These are phyloP conservation scores for Aspergillus eucalypticola DNA, from an alignment of 2,329 filamentous ascomycete species.

Conservation along the genomic window DNA sequence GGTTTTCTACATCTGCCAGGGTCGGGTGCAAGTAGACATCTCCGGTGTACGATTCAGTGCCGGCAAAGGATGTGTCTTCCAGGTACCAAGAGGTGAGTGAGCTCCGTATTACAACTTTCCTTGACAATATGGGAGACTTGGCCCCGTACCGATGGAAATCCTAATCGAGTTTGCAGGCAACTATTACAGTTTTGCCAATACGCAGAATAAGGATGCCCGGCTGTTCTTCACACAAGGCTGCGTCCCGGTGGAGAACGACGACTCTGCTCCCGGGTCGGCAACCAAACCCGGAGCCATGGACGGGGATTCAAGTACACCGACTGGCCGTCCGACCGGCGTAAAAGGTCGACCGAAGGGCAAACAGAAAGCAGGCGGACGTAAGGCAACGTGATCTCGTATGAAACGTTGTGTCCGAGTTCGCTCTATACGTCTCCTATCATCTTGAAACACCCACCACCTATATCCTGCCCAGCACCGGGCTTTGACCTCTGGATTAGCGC, in stretches of 20 bases:
- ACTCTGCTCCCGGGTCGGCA: constrained; percentile 24
- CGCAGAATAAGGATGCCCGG: constrained; percentile 68
- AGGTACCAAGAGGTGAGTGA: constrained; percentile 85
- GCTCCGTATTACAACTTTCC: neutral
- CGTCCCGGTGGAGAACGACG: constrained; percentile 49
- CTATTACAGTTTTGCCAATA: constrained; percentile 87
- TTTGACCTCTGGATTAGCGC: constrained; percentile 6
- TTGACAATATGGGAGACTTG: neutral
- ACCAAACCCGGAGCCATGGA: constrained; percentile 27
- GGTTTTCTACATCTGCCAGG: constrained; percentile 87
- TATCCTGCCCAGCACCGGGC: neutral
- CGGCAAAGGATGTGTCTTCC: constrained; percentile 84
- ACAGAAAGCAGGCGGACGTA: constrained; percentile 27
- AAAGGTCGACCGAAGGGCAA: constrained; percentile 38
- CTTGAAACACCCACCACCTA: constrained; percentile 2
- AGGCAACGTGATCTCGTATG: neutral
- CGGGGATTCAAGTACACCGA: constrained; percentile 22
- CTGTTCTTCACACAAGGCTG: constrained; percentile 93
- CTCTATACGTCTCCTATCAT: neutral
- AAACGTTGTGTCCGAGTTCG: neutral
- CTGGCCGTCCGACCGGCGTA: constrained; percentile 17
- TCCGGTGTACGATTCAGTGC: constrained; percentile 67
- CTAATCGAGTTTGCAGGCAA: constrained; percentile 64
- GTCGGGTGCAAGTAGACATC: constrained; percentile 75
- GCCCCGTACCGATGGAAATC: neutral